phyloP scores from a whole-genome alignment of 371 early-diverging fungal species.

The Mortierella sp. region DNA sequence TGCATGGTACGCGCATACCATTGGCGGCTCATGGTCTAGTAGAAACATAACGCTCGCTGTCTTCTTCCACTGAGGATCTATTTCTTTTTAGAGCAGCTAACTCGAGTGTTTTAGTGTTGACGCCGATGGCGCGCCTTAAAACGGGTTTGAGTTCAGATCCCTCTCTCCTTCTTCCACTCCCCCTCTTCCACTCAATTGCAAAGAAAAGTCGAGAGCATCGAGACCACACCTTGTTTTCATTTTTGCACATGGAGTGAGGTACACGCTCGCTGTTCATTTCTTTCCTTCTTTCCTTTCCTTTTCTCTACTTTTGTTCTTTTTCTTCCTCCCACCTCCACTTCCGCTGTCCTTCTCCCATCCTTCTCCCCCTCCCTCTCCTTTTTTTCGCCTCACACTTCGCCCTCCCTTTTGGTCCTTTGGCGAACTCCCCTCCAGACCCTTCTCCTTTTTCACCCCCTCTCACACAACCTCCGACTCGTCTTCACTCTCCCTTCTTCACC shows the following conservation, averaged over 20 bases:
- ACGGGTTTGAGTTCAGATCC: constrained; percentile 8
- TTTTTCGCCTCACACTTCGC: too few species aligned
- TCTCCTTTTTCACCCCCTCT: background rate
- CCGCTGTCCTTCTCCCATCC: background rate
- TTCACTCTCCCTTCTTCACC: background rate
- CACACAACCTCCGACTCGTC: background rate
- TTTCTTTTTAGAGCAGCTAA: background rate
- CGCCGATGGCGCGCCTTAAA: background rate
- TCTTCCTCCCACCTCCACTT: background rate
- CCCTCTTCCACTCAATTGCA: constrained; percentile 2
- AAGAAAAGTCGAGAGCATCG: background rate
- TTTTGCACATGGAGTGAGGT: background rate
- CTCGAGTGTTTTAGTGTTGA: background rate
- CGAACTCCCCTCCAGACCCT: background rate
- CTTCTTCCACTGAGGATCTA: background rate
- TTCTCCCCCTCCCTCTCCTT: background rate
- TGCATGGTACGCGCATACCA: background rate
- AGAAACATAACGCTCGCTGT: background rate
- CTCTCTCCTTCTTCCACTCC: background rate
- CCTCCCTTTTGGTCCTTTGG: background rate
- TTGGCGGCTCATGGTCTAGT: background rate
- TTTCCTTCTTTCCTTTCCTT: background rate
- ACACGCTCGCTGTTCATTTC: background rate
- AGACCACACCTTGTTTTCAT: constrained; percentile 1
- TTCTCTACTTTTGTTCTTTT: background rate